A percentile compares a stretch with the other conserved stretches of the same genome.
Evolutionary conservation across 2,329 filamentous ascomycete genomes (phyloP).

Genomic region (Cladosporium sp.): DNA sequence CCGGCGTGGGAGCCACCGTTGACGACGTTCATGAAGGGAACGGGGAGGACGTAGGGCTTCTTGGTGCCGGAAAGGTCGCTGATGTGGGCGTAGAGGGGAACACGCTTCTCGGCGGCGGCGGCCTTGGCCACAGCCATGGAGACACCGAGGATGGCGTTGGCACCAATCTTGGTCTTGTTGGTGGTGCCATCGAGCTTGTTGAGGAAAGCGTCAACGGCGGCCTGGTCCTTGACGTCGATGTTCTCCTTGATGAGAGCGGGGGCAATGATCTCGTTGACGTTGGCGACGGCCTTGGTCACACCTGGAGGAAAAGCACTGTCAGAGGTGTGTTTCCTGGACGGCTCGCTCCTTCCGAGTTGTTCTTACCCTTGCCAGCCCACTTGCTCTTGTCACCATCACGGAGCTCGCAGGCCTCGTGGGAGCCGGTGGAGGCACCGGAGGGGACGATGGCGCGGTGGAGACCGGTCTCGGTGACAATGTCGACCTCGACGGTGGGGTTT

Average conservation of each 20-base stretch:
- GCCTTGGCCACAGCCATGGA: slow-evolving; percentile 58
- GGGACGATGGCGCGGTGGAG: slow-evolving; percentile 97
- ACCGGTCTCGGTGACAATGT: slow-evolving; percentile 92
- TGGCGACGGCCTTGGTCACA: slow-evolving; percentile 53
- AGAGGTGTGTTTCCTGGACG: neutral
- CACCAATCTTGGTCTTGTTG: slow-evolving; percentile 57
- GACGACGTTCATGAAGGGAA: slow-evolving; percentile 57
- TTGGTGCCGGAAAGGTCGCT: slow-evolving; percentile 50
- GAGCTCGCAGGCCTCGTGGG: slow-evolving; percentile 51
- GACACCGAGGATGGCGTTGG: slow-evolving; percentile 58
- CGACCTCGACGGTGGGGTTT: slow-evolving; percentile 98
- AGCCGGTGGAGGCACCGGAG: slow-evolving; percentile 85
- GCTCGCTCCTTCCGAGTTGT: neutral
- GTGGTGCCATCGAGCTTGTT: slow-evolving; percentile 53
- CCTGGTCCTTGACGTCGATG: slow-evolving; percentile 53
- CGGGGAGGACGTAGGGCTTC: slow-evolving; percentile 53
- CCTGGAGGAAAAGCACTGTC: slow-evolving; percentile 25
- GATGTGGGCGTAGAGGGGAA: slow-evolving; percentile 57
- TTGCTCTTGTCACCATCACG: slow-evolving; percentile 51
- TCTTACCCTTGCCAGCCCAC: slow-evolving; percentile 50
- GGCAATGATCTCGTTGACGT: slow-evolving; percentile 53
- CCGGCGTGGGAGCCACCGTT: slow-evolving; percentile 87
- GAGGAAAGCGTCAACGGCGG: slow-evolving; percentile 51
- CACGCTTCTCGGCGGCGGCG: slow-evolving; percentile 51
- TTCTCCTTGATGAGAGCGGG: slow-evolving; percentile 52